phyloP scores from a whole-genome alignment of 2,329 filamentous ascomycete genomes.

The Ceratocystis lukuohia region DNA sequence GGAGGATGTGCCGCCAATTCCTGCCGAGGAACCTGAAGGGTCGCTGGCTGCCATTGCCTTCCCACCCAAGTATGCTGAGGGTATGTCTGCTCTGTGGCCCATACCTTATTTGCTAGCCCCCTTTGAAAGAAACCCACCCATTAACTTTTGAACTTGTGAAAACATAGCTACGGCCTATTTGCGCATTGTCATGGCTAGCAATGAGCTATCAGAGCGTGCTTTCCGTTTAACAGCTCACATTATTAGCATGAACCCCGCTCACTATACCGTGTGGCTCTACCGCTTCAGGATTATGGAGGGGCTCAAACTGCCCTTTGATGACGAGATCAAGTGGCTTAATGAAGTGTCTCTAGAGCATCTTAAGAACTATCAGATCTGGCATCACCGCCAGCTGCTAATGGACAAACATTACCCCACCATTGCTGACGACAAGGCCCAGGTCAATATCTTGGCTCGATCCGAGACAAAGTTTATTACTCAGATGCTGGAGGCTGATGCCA shows the following conservation, averaged over 20 bases:
- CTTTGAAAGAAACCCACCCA: neutral
- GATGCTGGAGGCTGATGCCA: slow-evolving; percentile 77
- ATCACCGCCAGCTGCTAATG: slow-evolving; percentile 53
- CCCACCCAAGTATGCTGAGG: slow-evolving; percentile 73
- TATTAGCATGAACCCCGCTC: slow-evolving; percentile 85
- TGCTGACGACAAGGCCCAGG: slow-evolving; percentile 42
- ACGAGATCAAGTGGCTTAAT: slow-evolving; percentile 80
- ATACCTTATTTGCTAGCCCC: slow-evolving; percentile 15
- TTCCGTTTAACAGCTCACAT: slow-evolving; percentile 76
- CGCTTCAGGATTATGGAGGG: slow-evolving; percentile 64
- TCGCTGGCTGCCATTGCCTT: slow-evolving; percentile 91
- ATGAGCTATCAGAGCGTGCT: slow-evolving; percentile 69
- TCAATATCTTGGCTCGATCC: slow-evolving; percentile 44
- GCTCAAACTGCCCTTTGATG: slow-evolving; percentile 48
- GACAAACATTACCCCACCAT: slow-evolving; percentile 46
- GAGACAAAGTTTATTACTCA: slow-evolving; percentile 63
- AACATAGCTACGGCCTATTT: slow-evolving; percentile 70
- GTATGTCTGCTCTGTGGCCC: slow-evolving; percentile 28
- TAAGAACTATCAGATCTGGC: slow-evolving; percentile 99
- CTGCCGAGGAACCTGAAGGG: slow-evolving; percentile 67
- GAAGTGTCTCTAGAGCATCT: slow-evolving; percentile 66
- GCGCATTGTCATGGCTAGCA: slow-evolving; percentile 77
- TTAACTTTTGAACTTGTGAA: neutral
- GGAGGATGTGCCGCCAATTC: slow-evolving; percentile 73
- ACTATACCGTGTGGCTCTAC: slow-evolving; percentile 98